Base-by-base conservation (phyloP, 1,139 yeast species). In the Yamadazyma diospyri region DNA sequence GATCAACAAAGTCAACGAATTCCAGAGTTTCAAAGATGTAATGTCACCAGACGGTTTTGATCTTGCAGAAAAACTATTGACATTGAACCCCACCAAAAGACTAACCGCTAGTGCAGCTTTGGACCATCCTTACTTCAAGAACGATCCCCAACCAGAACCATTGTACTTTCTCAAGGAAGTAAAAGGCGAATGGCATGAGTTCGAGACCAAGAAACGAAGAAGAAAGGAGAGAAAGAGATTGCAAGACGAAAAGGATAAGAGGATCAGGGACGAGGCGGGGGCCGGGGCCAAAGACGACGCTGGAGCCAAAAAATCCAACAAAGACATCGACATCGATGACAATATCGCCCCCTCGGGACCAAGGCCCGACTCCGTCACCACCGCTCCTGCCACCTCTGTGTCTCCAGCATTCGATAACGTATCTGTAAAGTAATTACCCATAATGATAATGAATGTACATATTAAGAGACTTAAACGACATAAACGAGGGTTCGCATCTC, bases 151-250 rank as follows among this genome's bases (percentile, higher is more conserved):
- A 27, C 80, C 84, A 1, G 73, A 71, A 40, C 79, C 82, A 2
- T 57, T 79, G 32, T 61, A 61, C 10, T 70, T 80, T 37, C 62
- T 81, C 43, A 64, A 70, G 31, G 75, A 71, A 11, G 62, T 81
- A 25, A 70, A 72, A 36, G 88, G 88, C 2, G 97, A 94, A 55
- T 89, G 97, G 94, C 98, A 92, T 53, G 98, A 92, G 53, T 89
- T 83, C 56, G 98, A 92, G 53, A 94, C 96, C 4, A 88, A 92
- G 57, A 81, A 80, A 59, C 76, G 86, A 48, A 68, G 94, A 49
- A 70, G 85, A 45, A 79, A 72, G 48, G 78, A 75, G 53, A 67
- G 79, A 27, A 67, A 67, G 39, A 51, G 69, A 36, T 32, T 64
- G 13, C 68, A 64, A 39, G 72, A 64, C 6, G 69, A 59, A 32